phyloP scores from a whole-genome alignment of 2,329 filamentous ascomycete genomes.

The Botrytis byssoidea region DNA sequence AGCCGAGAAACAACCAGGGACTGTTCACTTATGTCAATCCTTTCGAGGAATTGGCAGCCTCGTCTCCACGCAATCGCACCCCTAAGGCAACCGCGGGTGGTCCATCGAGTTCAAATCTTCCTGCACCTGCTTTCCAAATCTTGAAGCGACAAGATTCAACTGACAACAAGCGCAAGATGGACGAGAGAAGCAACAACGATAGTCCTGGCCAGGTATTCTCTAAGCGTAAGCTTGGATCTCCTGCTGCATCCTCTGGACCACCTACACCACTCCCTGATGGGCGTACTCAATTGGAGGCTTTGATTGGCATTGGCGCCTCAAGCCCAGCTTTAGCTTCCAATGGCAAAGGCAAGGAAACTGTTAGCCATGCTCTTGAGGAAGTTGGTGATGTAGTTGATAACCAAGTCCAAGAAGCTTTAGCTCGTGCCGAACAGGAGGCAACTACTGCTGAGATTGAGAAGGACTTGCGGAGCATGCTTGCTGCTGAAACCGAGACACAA shows the following conservation, averaged over 20 bases:
- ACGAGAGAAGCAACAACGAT: conserved; percentile 32
- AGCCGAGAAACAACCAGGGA: conserved; percentile 30
- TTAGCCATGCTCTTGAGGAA: conserved; percentile 57
- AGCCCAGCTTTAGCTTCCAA: conserved; percentile 3
- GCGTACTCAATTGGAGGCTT: conserved; percentile 42
- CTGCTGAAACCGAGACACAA: conserved; percentile 53
- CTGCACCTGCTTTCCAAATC: conserved; percentile 37
- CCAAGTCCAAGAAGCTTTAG: conserved; percentile 48
- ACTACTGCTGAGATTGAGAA: conserved; percentile 49
- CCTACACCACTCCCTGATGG: conserved; percentile 36
- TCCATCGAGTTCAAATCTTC: conserved; percentile 39
- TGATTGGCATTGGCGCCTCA: conserved; percentile 37
- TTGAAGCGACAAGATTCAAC: conserved; percentile 37
- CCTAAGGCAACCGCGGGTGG: conserved; percentile 45
- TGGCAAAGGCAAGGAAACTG: conserved; percentile 55
- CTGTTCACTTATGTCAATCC: conserved; percentile 71
- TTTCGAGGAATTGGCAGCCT: conserved; percentile 67
- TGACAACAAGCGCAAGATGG: conserved; percentile 37
- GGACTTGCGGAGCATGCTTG: conserved; percentile 50
- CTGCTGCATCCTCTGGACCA: conserved; percentile 31
- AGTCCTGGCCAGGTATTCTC: conserved; percentile 31
- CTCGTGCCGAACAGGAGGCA: conserved; percentile 48
- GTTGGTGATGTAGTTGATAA: conserved; percentile 14
- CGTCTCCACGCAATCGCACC: conserved; percentile 59
- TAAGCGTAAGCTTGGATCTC: conserved; percentile 35